These are phyloP conservation scores for Lobosporangium transversale DNA, from an alignment of 192 early-diverging fungal genomes.

Conservation along the genomic window DNA sequence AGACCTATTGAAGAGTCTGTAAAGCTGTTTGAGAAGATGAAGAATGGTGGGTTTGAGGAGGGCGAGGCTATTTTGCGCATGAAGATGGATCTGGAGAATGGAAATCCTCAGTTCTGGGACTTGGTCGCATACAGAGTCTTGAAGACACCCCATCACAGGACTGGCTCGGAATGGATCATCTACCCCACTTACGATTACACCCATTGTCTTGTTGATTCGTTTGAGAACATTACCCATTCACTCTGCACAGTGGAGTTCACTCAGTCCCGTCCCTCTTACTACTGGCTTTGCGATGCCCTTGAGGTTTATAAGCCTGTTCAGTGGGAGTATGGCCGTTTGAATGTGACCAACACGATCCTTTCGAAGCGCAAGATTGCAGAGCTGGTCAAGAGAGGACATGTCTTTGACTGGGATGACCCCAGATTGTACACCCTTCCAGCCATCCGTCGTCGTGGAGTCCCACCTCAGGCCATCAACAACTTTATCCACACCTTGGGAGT, in stretches of 20 bases:
- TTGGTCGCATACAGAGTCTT: conserved; percentile 96
- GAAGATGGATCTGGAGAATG: conserved; percentile 99
- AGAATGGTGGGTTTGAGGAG: conserved; percentile 94
- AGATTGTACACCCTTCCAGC: conserved; percentile 95
- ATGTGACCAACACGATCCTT: conserved; percentile 92
- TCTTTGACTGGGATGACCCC: conserved; percentile 96
- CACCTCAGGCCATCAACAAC: conserved; percentile 96
- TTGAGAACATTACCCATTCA: conserved; percentile 99
- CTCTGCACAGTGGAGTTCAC: conserved; percentile 98
- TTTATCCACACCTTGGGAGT: conserved; percentile 97
- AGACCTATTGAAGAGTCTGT: conserved; percentile 94
- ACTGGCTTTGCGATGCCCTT: conserved; percentile 98
- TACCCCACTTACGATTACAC: conserved; percentile 99
- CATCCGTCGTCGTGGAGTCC: conserved; percentile 96
- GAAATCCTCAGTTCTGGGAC: conserved; percentile 99
- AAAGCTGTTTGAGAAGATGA: conserved; percentile 97
- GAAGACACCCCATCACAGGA: conserved; percentile 92
- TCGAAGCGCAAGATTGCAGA: conserved; percentile 98
- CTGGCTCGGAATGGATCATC: conserved; percentile 94
- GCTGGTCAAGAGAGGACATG: conserved; percentile 82
- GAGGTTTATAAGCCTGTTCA: conserved; percentile 99
- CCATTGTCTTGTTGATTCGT: conserved; percentile 98
- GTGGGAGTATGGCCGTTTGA: conserved; percentile 98
- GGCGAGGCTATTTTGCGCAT: conserved; percentile 93
- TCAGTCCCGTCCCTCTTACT: conserved; percentile 94